Base-by-base conservation (phyloP, 495 filamentous ascomycete genomes). In the Peziza echinospora region DNA sequence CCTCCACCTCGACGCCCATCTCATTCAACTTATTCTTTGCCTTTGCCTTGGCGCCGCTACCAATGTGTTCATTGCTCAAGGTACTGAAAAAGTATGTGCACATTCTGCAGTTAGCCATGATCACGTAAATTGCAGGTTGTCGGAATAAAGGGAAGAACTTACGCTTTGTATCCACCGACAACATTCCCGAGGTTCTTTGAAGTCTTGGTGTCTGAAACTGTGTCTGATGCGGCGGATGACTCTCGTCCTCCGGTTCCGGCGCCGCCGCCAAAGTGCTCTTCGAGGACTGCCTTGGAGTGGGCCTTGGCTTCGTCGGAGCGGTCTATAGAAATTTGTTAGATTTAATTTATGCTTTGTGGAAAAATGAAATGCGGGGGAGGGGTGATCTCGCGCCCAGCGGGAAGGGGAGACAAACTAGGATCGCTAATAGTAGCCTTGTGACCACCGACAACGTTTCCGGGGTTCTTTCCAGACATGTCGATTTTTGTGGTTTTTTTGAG, bases 371-470 rank as follows among this genome's bases (percentile, higher is more conserved):
- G n/a, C n/a, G n/a, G n/a, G n/a, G n/a, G n/a, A n/a, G n/a, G n/a
- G n/a, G n/a, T n/a, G n/a, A n/a, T n/a, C n/a, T n/a, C n/a, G n/a
- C n/a, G n/a, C n/a, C n/a, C n/a, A n/a, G n/a, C n/a, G n/a, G n/a
- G n/a, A n/a, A n/a, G n/a, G n/a, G n/a, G n/a, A 24, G 16, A 48
- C 59, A 28, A 41, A 69, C 66, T 57, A 25, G 66, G 66, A 44
- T 70, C 69, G 53, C 58, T 59, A 34, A 70, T 50, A 42, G 62
- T 67, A 22, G 67, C 66, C 54, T 68, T 69, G 61, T 69, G 66
- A 30, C 65, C 67, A 44, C 67, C 61, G 40, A 65, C 54, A 37
- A 67, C 56, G 46, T 67, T 67, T 41, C 66, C 64, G 26, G 51
- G 47, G 49, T 64, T 48, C 43, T 55, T 55, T 37, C 30, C 30